A percentile compares a stretch with the other conserved stretches of the same genome.
These are phyloP conservation scores for Spirogloea muscicola DNA, from an alignment of 139 green algal genomes.

Conservation along the genomic window DNA sequence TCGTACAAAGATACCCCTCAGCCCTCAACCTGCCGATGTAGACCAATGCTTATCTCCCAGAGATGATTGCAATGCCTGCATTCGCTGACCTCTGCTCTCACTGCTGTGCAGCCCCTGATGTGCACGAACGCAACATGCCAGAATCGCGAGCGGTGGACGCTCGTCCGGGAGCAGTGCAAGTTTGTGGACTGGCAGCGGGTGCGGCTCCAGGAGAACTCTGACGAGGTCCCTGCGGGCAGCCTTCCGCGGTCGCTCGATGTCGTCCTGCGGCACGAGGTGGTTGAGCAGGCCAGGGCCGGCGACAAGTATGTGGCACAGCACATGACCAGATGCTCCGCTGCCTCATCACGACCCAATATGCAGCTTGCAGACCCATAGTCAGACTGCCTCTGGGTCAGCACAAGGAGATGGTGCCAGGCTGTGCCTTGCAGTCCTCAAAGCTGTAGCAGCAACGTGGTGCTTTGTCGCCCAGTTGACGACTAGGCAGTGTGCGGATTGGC, in stretches of 20 bases:
- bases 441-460: too few relatives aligned
- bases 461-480: not conserved
- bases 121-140: slow-evolving; percentile 83
- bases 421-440: too few relatives aligned
- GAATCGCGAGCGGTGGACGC: slow-evolving; percentile 77
- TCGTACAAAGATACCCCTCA: too few relatives aligned
- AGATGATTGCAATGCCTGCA: not conserved
- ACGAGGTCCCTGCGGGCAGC: slow-evolving; percentile 83
- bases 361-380: too few relatives aligned
- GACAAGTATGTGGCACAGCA: too few relatives aligned
- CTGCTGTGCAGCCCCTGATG: slow-evolving; percentile 67
- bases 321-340: too few relatives aligned
- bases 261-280: slow-evolving; percentile 84
- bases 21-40: too few relatives aligned
- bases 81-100: not conserved
- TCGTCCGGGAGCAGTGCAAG: slow-evolving; percentile 79
- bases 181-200: slow-evolving; percentile 99
- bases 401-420: too few relatives aligned
- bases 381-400: too few relatives aligned
- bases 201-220: slow-evolving; percentile 86
- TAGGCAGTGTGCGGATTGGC: too few relatives aligned
- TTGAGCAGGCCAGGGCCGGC: slow-evolving; percentile 90
- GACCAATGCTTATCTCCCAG: not conserved
- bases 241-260: slow-evolving; percentile 94
- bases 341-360: too few relatives aligned